phyloP scores from a whole-genome alignment of 352 stramenopile genomes.

The Pythium pyrilobum region DNA sequence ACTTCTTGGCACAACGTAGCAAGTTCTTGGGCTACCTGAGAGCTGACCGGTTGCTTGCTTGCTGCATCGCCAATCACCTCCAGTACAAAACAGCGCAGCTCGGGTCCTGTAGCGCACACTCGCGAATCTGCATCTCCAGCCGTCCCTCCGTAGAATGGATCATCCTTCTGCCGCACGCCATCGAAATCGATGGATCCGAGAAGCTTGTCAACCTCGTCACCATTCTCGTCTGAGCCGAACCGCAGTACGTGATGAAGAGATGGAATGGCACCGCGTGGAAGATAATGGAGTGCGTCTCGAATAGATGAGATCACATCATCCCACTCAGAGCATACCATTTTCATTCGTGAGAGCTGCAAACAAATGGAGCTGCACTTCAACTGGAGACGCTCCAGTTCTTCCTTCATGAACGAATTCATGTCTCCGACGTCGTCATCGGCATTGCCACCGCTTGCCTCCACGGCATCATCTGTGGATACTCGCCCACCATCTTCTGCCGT shows the following conservation, averaged over 20 bases:
- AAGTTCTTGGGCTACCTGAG: conserved; percentile 7
- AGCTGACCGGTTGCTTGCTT: conserved; percentile 21
- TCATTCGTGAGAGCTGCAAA: conserved; percentile 47
- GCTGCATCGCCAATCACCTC: conserved; percentile 69
- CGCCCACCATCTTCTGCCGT: conserved; percentile 6
- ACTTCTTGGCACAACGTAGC: conserved; percentile 37
- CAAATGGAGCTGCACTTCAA: conserved; percentile 74
- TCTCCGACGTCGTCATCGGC: conserved; percentile 25
- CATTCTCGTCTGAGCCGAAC: conserved; percentile 1
- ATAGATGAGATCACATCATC: conserved; percentile 31
- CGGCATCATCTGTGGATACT: conserved; percentile 6
- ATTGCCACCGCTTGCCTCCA: conserved; percentile 16
- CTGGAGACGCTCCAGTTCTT: conserved; percentile 65
- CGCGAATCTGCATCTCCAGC: not conserved
- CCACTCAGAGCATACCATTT: conserved; percentile 35
- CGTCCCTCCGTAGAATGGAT: conserved; percentile 23
- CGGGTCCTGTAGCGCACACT: conserved; percentile 38
- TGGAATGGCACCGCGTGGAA: not conserved
- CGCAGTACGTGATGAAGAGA: not conserved
- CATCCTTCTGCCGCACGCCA: conserved; percentile 37
- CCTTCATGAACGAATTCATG: conserved; percentile 72
- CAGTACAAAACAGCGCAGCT: conserved; percentile 60
- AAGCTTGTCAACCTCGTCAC: conserved; percentile 30
- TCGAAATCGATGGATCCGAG: conserved; percentile 65
- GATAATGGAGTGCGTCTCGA: conserved; percentile 27